Conservation (phyloP, 2,329 filamentous ascomycete species). For the Trichoderma sp. region DNA sequence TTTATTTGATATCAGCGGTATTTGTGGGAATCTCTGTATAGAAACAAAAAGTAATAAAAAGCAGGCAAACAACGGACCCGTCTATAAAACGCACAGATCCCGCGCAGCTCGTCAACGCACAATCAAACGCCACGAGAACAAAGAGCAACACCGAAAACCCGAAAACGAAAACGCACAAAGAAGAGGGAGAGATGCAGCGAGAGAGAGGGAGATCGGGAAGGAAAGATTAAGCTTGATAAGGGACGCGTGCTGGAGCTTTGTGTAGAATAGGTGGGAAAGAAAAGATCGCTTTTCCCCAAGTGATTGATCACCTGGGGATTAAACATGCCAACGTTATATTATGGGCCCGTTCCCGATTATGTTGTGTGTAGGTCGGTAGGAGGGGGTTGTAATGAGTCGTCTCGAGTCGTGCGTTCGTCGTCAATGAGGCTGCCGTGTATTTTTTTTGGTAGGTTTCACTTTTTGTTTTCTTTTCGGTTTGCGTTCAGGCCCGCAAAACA, state of each 20-base stretch:
- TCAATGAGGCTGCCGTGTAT: constrained; percentile 5
- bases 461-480: neutral
- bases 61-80: neutral
- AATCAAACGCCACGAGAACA: neutral
- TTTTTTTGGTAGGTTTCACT: neutral
- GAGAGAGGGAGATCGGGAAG: neutral
- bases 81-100: constrained; percentile 5
- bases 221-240: neutral
- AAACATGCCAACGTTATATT: constrained; percentile 26
- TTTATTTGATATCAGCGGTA: neutral
- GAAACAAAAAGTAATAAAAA: neutral
- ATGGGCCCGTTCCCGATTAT: neutral
- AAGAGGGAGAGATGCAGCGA: neutral
- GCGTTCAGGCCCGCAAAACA: neutral
- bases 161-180: neutral
- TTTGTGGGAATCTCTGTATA: constrained; percentile 14
- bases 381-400: constrained; percentile 12
- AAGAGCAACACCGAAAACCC: neutral
- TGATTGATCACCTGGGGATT: constrained; percentile 3
- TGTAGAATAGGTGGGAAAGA: neutral
- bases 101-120: neutral
- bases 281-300: constrained; percentile 22
- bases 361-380: neutral
- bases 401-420: constrained; percentile 14
- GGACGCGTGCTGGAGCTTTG: neutral